Conservation (phyloP, 208 protist genomes). For the Wallacemonas sp. region DNA sequence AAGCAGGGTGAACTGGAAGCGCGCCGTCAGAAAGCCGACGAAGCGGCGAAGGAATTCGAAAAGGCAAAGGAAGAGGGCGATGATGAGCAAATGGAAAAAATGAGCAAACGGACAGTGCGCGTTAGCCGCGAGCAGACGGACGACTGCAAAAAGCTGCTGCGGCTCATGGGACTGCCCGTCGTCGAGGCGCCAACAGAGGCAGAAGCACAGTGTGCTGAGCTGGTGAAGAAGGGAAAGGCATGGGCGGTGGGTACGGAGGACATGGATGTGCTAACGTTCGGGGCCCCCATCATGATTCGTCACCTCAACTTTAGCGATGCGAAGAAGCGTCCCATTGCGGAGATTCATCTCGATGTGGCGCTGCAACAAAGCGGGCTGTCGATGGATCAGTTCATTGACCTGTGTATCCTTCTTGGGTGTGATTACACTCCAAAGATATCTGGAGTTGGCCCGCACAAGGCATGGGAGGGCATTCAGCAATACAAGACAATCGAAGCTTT, state of each 20-base stretch:
- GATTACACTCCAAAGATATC: constrained; percentile 98
- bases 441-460: constrained; percentile 97
- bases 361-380: constrained; percentile 82
- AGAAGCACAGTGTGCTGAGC: constrained; percentile 98
- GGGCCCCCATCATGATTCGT: constrained; percentile 94
- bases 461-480: constrained; percentile 95
- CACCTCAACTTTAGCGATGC: constrained; percentile 96
- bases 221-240: constrained; percentile 94
- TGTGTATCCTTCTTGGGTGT: constrained; percentile 99
- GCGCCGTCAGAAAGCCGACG: constrained; percentile 88
- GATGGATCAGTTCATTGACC: constrained; percentile 97
- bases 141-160: constrained; percentile 98
- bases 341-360: constrained; percentile 92
- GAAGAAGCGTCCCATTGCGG: constrained; percentile 95
- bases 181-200: constrained; percentile 97
- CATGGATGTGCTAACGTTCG: constrained; percentile 99
- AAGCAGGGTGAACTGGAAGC: constrained; percentile 95
- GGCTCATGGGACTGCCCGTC: constrained; percentile 98
- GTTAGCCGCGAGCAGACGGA: constrained; percentile 96
- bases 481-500: constrained; percentile 95
- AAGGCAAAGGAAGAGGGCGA: constrained; percentile 86
- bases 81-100: constrained; percentile 93
- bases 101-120: constrained; percentile 93
- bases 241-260: constrained; percentile 99
- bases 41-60: constrained; percentile 92